A percentile compares a stretch with the other conserved stretches of the same genome.
These are phyloP conservation scores for Chalciporus piperatus DNA, from an alignment of 768 basidiomycete genomes.

Conservation along the genomic window DNA sequence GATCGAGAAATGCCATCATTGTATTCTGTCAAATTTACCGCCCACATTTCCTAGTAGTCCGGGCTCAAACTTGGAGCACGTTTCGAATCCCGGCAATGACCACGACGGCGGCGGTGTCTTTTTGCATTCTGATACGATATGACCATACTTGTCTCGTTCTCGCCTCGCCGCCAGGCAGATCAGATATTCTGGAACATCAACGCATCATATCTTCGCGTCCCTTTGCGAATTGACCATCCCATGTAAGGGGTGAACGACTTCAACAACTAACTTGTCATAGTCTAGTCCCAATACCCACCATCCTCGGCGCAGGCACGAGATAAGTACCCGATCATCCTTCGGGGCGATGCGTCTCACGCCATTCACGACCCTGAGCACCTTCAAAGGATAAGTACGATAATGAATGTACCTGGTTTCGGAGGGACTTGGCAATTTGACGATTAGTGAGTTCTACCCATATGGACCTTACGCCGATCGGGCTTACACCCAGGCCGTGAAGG, in stretches of 20 bases:
- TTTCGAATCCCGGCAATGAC: background rate
- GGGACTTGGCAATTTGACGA: constrained; percentile 4
- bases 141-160: background rate
- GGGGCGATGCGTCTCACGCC: constrained; percentile 26
- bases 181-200: constrained; percentile 22
- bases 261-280: constrained; percentile 9
- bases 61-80: background rate
- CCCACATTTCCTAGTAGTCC: background rate
- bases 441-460: constrained; percentile 3
- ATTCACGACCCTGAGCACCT: constrained; percentile 22
- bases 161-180: background rate
- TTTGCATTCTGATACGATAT: background rate
- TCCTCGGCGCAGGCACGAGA: constrained; percentile 31
- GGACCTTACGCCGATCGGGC: background rate
- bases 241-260: background rate
- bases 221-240: background rate
- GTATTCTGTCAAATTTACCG: background rate
- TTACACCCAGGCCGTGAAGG: constrained; percentile 2
- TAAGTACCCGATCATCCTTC: constrained; percentile 8
- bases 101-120: background rate
- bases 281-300: constrained; percentile 19
- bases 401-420: constrained; percentile 1
- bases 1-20: background rate
- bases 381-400: no score
- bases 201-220: constrained; percentile 1